Percentiles rank a stretch among this genome's conserved stretches.
Evolutionary conservation across 2,329 filamentous ascomycete species (phyloP).

Genomic region (Zymoseptoria tritici): DNA sequence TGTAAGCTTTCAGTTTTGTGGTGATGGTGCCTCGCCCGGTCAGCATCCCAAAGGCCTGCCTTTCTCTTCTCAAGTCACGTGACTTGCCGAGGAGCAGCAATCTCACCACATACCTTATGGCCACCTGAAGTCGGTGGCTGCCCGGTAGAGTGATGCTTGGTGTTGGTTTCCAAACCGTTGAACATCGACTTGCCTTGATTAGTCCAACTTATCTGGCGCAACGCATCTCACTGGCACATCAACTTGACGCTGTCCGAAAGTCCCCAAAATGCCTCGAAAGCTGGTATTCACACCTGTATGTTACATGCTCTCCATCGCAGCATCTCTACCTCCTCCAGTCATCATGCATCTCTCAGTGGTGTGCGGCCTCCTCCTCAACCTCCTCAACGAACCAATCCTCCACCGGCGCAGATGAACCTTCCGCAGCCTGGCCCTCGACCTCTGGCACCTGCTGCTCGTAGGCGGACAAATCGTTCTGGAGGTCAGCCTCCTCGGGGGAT

Average conservation of each 20-base stretch:
- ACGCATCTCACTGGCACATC: not conserved
- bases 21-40: not conserved
- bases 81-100: not conserved
- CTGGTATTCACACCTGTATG: slow-evolving; percentile 1
- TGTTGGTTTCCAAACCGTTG: not conserved
- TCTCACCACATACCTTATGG: not conserved
- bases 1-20: too few relatives aligned
- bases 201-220: not conserved
- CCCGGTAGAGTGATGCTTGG: not conserved
- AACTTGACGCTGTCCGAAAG: not conserved
- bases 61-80: not conserved
- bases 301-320: not conserved
- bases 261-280: not conserved
- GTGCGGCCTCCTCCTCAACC: slow-evolving; percentile 20
- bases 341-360: slow-evolving; percentile 8
- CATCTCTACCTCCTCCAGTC: not conserved
- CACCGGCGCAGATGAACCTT: slow-evolving; percentile 53
- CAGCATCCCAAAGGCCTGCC: not conserved
- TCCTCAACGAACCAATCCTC: slow-evolving; percentile 55
- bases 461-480: slow-evolving; percentile 82
- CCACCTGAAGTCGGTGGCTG: not conserved
- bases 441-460: slow-evolving; percentile 94
- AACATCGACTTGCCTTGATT: not conserved
- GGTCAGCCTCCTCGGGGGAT: slow-evolving; percentile 89
- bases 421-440: slow-evolving; percentile 72